These are phyloP conservation scores for Trichosporon coremiiforme DNA, from an alignment of 1,284 basidiomycete genomes.

Conservation along the genomic window DNA sequence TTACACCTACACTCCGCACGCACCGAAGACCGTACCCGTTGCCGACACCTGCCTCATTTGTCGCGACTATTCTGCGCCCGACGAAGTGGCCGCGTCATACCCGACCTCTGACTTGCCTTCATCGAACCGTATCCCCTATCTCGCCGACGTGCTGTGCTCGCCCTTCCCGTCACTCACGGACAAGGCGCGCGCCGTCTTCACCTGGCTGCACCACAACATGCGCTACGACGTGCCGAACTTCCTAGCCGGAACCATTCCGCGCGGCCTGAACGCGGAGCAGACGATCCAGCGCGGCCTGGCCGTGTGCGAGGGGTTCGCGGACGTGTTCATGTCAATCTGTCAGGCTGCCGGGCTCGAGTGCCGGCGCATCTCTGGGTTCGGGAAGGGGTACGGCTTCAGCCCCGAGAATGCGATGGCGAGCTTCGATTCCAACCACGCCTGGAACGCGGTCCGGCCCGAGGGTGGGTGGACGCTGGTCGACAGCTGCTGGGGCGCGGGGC, in stretches of 20 bases:
- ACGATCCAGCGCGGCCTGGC: conserved; percentile 24
- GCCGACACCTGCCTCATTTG: conserved; percentile 22
- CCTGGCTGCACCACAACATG: conserved; percentile 33
- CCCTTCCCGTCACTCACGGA: conserved; percentile 23
- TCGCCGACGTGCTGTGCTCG: conserved; percentile 24
- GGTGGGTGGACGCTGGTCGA: conserved; percentile 32
- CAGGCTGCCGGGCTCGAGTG: conserved; percentile 22
- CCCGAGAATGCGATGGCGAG: neutral
- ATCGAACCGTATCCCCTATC: conserved; percentile 20
- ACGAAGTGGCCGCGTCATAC: conserved; percentile 23
- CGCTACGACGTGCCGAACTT: conserved; percentile 27
- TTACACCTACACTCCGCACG: neutral
- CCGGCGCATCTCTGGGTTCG: conserved; percentile 20
- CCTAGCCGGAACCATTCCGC: conserved; percentile 20
- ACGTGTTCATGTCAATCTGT: conserved; percentile 22
- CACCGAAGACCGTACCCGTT: neutral
- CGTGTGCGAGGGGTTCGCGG: conserved; percentile 29
- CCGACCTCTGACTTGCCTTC: conserved; percentile 17
- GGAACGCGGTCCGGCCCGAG: conserved; percentile 30
- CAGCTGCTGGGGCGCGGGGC: conserved; percentile 30
- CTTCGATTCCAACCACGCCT: conserved; percentile 23
- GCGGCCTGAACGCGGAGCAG: conserved; percentile 17
- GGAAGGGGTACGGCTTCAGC: conserved; percentile 27
- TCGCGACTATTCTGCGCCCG: conserved; percentile 27
- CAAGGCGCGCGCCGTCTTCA: conserved; percentile 32